Evolutionary conservation across 1,139 yeast species (phyloP), one percentile per base, ranked within the genome.

Genomic region (Suhomyces coccinellae): DNA sequence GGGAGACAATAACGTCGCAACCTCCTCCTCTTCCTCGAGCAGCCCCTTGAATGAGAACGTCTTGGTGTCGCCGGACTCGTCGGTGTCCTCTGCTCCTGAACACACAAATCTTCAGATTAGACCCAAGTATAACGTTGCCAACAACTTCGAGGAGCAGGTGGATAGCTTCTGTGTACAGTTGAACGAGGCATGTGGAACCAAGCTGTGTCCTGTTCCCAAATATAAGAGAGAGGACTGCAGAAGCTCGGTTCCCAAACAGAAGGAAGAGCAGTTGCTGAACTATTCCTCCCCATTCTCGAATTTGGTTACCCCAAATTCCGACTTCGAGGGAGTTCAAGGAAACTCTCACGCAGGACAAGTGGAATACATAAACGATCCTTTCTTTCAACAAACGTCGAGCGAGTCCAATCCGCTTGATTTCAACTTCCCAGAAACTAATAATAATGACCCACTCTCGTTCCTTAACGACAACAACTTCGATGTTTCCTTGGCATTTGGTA

Each of bases 161-260:
- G 76, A 74, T 51, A 84, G 83, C 40, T 91, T 91, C 59, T 91
- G 98, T 60, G 79, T 77, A 24, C 80, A 83, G 56, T 73, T 91
- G 55, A 79, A 80, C 51, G 78, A 82, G 61, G 97, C 91, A 0
- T 91, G 98, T 65, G 97, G 97, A 14, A 84, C 84, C n/a, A 82
- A 74, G 58, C 73, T 73, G 26, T 68, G 78, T 49, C 96, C 96
- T 3, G 63, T 83, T 8, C 96, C 96, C 8, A 77, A 79, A 58
- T 63, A 54, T 50, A 55, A 65, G 45, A 50, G 61, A 40, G 22
- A 15, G 10, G 47, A 54, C 54, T 37, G 58, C 53, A 44, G 47
- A 33, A 32, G 40, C 38, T 38, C 49, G 3, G 30, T 31, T n/a
- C 37, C 4, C 15, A 46, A 15, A 30, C 17, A 40, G 31, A 33